Conservation (phyloP, 768 basidiomycete species). For the Collybia nuda region DNA sequence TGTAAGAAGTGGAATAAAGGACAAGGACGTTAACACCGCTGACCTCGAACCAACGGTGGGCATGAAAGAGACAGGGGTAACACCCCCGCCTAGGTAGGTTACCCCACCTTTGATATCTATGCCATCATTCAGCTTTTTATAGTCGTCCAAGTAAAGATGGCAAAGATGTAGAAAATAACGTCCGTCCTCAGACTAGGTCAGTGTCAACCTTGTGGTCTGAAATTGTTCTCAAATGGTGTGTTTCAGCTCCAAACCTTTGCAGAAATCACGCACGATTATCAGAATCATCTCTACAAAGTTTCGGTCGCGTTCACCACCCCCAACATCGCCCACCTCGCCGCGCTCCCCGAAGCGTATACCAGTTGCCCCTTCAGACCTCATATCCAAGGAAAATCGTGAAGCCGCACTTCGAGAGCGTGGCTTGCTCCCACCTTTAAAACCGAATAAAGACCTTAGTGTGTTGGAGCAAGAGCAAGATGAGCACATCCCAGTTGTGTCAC, state of each 20-base stretch:
- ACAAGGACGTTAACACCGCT: conserved; percentile 8
- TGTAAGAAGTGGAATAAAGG: conserved; percentile 2
- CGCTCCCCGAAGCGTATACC: conserved; percentile 14
- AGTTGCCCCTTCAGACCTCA: conserved; percentile 15
- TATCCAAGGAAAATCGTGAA: conserved; percentile 40
- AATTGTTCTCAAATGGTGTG: not conserved
- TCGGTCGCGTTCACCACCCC: conserved; percentile 13
- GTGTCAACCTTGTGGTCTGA: not conserved
- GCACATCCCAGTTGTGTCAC: conserved; percentile 33
- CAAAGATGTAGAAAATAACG: conserved; percentile 3
- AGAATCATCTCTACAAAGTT: conserved; percentile 33
- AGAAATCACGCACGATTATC: conserved; percentile 30
- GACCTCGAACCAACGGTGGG: not conserved
- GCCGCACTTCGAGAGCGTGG: conserved; percentile 64
- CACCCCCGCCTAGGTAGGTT: conserved; percentile 7
- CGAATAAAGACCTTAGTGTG: conserved; percentile 41
- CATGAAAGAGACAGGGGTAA: conserved; percentile 1
- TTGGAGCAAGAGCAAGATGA: conserved; percentile 37
- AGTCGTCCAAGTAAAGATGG: conserved; percentile 1
- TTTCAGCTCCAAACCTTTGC: conserved; percentile 7
- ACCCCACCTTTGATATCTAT: not conserved
- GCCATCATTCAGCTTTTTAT: not conserved
- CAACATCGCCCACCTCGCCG: conserved; percentile 6
- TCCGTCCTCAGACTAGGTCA: conserved; percentile 5
- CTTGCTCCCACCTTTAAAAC: conserved; percentile 46